Evolutionary conservation across 345 rosid species (phyloP).

Genomic region (Erucastrum elatum): DNA sequence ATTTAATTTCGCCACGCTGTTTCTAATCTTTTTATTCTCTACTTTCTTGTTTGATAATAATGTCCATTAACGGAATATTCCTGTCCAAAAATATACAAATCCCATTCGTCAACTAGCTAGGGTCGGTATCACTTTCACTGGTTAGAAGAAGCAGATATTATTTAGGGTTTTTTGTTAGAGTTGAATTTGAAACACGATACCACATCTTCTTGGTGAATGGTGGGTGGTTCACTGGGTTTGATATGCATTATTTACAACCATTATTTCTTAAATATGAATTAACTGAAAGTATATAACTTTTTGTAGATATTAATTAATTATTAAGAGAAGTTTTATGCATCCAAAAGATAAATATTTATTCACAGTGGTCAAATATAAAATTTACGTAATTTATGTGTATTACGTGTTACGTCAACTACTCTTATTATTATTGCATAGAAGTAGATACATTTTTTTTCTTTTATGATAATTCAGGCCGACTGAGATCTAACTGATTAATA

Average conservation of each 20-base stretch:
- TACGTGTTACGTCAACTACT: no score
- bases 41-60: background rate
- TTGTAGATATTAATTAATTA: background rate
- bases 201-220: background rate
- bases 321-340: background rate
- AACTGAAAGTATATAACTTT: background rate
- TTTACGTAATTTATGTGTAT: no score
- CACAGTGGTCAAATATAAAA: background rate
- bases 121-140: background rate
- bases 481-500: no score
- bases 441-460: no score
- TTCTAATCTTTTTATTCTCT: background rate
- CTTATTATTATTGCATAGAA: no score
- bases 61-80: background rate
- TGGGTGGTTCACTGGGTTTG: background rate
- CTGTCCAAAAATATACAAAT: background rate
- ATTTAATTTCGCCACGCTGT: background rate
- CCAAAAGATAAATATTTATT: background rate
- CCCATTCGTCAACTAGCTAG: background rate
- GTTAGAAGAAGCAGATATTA: slow-evolving; percentile 9
- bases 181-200: background rate
- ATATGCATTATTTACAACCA: background rate
- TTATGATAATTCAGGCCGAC: no score
- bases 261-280: background rate
- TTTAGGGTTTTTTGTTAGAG: background rate